A percentile compares a stretch with the other conserved stretches of the same genome.
Evolutionary conservation across 192 early-diverging fungal species (phyloP).

Genomic region (Phlyctochytrium bullatum): DNA sequence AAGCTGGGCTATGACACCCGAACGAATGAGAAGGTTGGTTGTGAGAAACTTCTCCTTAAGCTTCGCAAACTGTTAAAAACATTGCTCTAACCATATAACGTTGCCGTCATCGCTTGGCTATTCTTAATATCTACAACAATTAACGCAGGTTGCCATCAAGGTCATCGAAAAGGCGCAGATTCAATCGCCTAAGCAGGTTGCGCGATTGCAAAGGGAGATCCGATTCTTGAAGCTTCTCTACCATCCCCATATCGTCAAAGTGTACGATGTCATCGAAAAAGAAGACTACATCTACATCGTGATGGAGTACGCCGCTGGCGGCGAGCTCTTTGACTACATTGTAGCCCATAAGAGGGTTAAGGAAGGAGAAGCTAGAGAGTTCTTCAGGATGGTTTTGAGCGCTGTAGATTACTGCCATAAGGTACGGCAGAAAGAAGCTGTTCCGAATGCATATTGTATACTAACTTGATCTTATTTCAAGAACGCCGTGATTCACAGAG

Average conservation of each 20-base stretch:
- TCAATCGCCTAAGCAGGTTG: slow-evolving; percentile 61
- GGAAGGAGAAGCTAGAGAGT: slow-evolving; percentile 81
- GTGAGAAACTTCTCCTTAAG: neutral
- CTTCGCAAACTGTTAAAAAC: neutral
- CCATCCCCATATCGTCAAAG: slow-evolving; percentile 86
- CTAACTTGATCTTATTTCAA: too few species aligned
- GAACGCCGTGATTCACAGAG: slow-evolving; percentile 12
- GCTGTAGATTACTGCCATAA: slow-evolving; percentile 59
- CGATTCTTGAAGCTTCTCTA: slow-evolving; percentile 84
- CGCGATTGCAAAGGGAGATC: slow-evolving; percentile 68
- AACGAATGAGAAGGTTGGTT: slow-evolving; percentile 40
- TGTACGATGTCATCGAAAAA: slow-evolving; percentile 80
- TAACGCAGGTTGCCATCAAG: slow-evolving; percentile 43
- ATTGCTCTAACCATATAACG: neutral
- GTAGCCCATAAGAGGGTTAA: slow-evolving; percentile 73
- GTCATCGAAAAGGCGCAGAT: slow-evolving; percentile 51
- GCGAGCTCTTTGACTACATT: slow-evolving; percentile 85
- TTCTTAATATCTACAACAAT: neutral
- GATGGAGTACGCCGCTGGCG: slow-evolving; percentile 85
- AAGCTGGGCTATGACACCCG: slow-evolving; percentile 37
- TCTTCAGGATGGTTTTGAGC: slow-evolving; percentile 81
- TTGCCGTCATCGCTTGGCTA: neutral
- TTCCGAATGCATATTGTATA: too few species aligned
- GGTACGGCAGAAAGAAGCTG: slow-evolving; percentile 64
- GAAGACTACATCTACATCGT: slow-evolving; percentile 77